Conservation (phyloP, 371 early-diverging fungal species). For the Furculomyces boomerangus region DNA sequence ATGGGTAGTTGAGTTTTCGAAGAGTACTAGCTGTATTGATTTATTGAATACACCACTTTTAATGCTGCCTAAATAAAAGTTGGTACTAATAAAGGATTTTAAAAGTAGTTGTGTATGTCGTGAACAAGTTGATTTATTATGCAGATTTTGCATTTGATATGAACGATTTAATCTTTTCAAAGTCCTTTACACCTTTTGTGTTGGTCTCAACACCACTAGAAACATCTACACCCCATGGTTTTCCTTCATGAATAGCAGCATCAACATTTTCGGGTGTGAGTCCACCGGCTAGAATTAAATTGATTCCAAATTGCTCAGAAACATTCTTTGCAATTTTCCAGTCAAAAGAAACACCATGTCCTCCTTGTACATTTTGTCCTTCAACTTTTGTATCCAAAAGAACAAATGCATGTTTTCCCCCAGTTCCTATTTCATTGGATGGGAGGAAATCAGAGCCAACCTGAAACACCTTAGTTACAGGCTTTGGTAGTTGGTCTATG, state of each 20-base stretch:
- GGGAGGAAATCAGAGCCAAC: conserved; percentile 29
- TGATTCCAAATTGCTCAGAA: conserved; percentile 27
- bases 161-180: background rate
- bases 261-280: conserved; percentile 63
- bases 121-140: too few species aligned
- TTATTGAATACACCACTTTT: background rate
- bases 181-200: conserved; percentile 1
- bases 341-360: conserved; percentile 51
- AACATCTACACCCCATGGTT: conserved; percentile 83
- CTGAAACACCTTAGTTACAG: conserved; percentile 80
- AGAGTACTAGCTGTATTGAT: background rate
- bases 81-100: too few species aligned
- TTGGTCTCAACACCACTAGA: conserved; percentile 77
- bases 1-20: background rate
- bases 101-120: too few species aligned
- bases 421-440: background rate
- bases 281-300: conserved; percentile 80
- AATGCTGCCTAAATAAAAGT: background rate
- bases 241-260: conserved; percentile 40
- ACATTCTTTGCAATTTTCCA: conserved; percentile 54
- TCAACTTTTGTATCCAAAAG: conserved; percentile 52
- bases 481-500: conserved; percentile 49
- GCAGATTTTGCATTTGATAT: background rate
- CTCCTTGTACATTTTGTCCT: conserved; percentile 42
- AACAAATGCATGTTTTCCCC: conserved; percentile 31